Conservation (phyloP, 2,329 filamentous ascomycete species). For the Talaromyces sp. region DNA sequence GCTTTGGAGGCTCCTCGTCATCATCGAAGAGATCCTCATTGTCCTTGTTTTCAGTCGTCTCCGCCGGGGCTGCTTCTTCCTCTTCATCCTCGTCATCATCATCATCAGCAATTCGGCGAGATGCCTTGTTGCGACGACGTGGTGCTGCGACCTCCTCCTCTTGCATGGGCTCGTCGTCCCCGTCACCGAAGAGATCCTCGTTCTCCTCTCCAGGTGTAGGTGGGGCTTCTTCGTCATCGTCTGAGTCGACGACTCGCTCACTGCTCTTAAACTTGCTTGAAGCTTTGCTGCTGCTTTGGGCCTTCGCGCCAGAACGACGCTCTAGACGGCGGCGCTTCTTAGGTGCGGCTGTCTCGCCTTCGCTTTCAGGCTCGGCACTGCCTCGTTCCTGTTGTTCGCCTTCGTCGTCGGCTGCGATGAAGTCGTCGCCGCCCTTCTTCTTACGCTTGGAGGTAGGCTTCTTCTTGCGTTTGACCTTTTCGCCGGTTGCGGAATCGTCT, state of each 20-base stretch:
- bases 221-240: constrained; percentile 47
- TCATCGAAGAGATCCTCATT: constrained; percentile 43
- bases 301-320: constrained; percentile 49
- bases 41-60: constrained; percentile 36
- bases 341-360: constrained; percentile 38
- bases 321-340: constrained; percentile 66
- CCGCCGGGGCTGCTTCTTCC: constrained; percentile 51
- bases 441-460: constrained; percentile 54
- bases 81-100: constrained; percentile 54
- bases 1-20: constrained; percentile 23
- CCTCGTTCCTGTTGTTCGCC: constrained; percentile 38
- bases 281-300: constrained; percentile 28
- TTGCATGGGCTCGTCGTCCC: constrained; percentile 48
- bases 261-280: constrained; percentile 78
- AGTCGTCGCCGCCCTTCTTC: constrained; percentile 57
- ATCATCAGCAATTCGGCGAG: constrained; percentile 41
- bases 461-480: constrained; percentile 78
- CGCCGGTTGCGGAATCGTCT: constrained; percentile 78
- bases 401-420: constrained; percentile 47
- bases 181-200: constrained; percentile 34
- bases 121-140: constrained; percentile 37
- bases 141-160: constrained; percentile 35
- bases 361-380: constrained; percentile 38
- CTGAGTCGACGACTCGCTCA: constrained; percentile 79
- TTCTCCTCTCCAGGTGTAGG: constrained; percentile 27